Percentiles rank a stretch among this genome's conserved stretches.
phyloP scores from a whole-genome alignment of 805 yeast species.

The Kazachstania martiniae region DNA sequence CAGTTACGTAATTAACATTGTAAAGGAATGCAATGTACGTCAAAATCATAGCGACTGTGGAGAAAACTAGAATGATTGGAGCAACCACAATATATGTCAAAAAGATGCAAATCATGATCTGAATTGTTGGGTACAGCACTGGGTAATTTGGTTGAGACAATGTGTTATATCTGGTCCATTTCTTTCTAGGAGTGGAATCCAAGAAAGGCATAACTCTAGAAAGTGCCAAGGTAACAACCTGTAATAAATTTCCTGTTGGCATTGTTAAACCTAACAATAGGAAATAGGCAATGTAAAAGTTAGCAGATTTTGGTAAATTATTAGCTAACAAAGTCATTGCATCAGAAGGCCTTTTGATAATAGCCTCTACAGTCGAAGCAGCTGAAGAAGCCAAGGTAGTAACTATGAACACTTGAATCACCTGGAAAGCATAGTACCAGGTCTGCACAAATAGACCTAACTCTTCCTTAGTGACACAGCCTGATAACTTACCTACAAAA shows the following conservation, averaged over 20 bases:
- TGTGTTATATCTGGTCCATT: conserved; percentile 66
- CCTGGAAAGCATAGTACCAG: conserved; percentile 86
- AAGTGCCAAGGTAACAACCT: conserved; percentile 60
- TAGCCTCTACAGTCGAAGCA: conserved; percentile 58
- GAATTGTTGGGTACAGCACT: conserved; percentile 65
- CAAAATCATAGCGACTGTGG: conserved; percentile 46
- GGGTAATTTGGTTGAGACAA: conserved; percentile 72
- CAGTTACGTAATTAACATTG: conserved; percentile 51
- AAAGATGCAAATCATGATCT: conserved; percentile 62
- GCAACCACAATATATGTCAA: conserved; percentile 70
- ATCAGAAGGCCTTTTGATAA: conserved; percentile 49
- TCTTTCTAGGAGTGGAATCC: conserved; percentile 84
- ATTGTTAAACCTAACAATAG: conserved; percentile 70
- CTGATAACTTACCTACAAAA: conserved; percentile 63
- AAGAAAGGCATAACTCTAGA: conserved; percentile 64
- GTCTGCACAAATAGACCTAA: conserved; percentile 76
- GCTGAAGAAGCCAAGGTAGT: conserved; percentile 78
- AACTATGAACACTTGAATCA: conserved; percentile 79
- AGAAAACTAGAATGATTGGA: conserved; percentile 59
- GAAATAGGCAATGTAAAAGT: conserved; percentile 79
- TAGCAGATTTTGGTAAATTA: conserved; percentile 81
- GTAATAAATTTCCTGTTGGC: conserved; percentile 68
- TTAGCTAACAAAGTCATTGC: conserved; percentile 70
- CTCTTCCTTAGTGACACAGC: conserved; percentile 58
- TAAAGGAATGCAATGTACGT: conserved; percentile 54